Evolutionary conservation across 805 yeast genomes (phyloP).

Genomic region (Priceomyces medius): DNA sequence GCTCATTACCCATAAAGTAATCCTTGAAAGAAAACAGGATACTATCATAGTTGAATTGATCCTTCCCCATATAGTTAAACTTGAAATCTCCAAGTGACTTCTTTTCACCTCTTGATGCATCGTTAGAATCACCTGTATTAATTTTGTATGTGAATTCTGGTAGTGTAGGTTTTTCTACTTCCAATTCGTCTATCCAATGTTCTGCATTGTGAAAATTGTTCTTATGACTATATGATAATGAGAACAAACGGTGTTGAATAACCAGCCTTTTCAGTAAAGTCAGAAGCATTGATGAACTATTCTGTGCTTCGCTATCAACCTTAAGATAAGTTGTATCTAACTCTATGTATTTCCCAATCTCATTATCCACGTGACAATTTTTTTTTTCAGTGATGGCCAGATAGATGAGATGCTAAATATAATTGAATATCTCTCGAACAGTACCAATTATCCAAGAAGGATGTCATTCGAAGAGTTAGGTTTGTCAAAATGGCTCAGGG

Average conservation of each 20-base stretch:
- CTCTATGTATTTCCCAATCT: too few species aligned
- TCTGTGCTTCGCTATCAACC: too few species aligned
- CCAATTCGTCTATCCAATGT: slow-evolving; percentile 6
- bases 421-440: too few species aligned
- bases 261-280: background rate
- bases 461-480: slow-evolving; percentile 64
- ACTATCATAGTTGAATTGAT: slow-evolving; percentile 15
- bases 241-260: background rate
- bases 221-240: background rate
- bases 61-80: slow-evolving; percentile 20
- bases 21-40: slow-evolving; percentile 29
- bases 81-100: slow-evolving; percentile 6
- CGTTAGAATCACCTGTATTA: background rate
- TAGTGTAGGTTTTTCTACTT: background rate
- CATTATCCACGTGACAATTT: too few species aligned
- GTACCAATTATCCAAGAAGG: too few species aligned
- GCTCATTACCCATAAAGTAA: slow-evolving; percentile 40
- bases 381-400: too few species aligned
- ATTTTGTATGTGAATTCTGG: slow-evolving; percentile 3
- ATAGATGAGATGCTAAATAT: too few species aligned
- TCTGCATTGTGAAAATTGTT: background rate
- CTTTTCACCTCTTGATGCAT: background rate
- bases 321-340: too few species aligned
- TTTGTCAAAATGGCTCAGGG: slow-evolving; percentile 81
- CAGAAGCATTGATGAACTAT: background rate